phyloP scores from a whole-genome alignment of 108 stramenopile genomes.

The Cyclostephanos invisitatus region DNA sequence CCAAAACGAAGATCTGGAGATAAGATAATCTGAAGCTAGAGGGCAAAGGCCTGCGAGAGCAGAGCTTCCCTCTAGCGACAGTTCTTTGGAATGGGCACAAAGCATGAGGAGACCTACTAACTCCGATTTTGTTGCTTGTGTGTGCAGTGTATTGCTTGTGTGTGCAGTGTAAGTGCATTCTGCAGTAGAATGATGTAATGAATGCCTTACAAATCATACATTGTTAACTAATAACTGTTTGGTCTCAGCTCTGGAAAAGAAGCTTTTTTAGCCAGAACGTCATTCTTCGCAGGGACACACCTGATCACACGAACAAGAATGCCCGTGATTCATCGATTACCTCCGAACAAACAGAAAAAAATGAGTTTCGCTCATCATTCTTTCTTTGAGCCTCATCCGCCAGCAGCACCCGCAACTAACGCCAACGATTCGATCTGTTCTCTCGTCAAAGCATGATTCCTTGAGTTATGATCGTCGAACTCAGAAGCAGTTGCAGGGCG shows the following conservation, averaged over 20 bases:
- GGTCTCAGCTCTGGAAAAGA: slow-evolving; percentile 6
- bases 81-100: too few relatives aligned
- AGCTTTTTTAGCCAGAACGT: slow-evolving; percentile 9
- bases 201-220: not conserved
- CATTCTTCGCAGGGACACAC: slow-evolving; percentile 11
- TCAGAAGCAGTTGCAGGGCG: not conserved
- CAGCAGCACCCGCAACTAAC: slow-evolving; percentile 43
- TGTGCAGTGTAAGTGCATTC: too few relatives aligned
- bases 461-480: not conserved
- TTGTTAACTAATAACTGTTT: not conserved
- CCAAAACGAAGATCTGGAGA: too few relatives aligned
- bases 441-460: slow-evolving; percentile 30
- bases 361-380: slow-evolving; percentile 3
- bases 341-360: slow-evolving; percentile 4
- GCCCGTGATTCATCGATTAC: not conserved
- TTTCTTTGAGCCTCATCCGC: slow-evolving; percentile 45
- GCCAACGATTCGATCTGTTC: slow-evolving; percentile 56
- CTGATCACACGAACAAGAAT: not conserved
- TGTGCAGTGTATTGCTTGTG: too few relatives aligned
- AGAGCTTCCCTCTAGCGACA: too few relatives aligned
- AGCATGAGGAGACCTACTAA: too few relatives aligned
- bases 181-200: too few relatives aligned
- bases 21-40: too few relatives aligned
- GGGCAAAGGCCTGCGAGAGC: too few relatives aligned
- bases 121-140: too few relatives aligned